Evolutionary conservation across 2,329 filamentous ascomycete species (phyloP).

Genomic region (Exophiala spinifera): DNA sequence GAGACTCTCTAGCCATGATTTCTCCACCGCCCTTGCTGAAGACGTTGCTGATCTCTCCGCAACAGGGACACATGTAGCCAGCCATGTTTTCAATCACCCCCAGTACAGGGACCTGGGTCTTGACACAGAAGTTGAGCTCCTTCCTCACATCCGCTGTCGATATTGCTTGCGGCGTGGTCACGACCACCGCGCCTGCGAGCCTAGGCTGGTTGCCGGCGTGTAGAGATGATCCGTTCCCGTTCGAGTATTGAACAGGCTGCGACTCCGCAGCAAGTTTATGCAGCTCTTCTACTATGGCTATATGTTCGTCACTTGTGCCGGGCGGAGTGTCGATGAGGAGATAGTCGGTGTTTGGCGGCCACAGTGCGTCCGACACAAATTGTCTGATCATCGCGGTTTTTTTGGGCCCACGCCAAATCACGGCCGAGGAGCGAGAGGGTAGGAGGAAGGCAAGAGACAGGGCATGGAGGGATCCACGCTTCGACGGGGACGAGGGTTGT

Average conservation of each 20-base stretch:
- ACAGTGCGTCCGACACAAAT: constrained; percentile 87
- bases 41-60: constrained; percentile 82
- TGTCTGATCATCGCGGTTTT: constrained; percentile 99
- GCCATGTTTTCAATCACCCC: constrained; percentile 96
- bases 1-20: constrained; percentile 83
- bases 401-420: constrained; percentile 96
- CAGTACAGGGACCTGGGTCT: constrained; percentile 74
- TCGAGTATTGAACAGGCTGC: constrained; percentile 21
- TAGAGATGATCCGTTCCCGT: constrained; percentile 26
- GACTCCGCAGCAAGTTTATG: constrained; percentile 46
- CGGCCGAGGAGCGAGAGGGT: constrained; percentile 76
- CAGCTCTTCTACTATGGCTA: constrained; percentile 85
- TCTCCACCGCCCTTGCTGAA: constrained; percentile 89
- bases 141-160: constrained; percentile 91
- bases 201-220: constrained; percentile 48
- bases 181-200: constrained; percentile 83
- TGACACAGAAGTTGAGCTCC: constrained; percentile 87
- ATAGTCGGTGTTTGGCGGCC: constrained; percentile 80
- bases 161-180: constrained; percentile 94
- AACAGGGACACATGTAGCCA: constrained; percentile 55
- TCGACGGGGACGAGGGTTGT: background rate
- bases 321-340: constrained; percentile 94
- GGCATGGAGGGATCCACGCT: constrained; percentile 52
- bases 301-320: constrained; percentile 95
- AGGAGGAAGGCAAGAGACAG: constrained; percentile 95